Conservation (phyloP, 139 green algal species). For the Auxenochlorella pyrenoidosa region DNA sequence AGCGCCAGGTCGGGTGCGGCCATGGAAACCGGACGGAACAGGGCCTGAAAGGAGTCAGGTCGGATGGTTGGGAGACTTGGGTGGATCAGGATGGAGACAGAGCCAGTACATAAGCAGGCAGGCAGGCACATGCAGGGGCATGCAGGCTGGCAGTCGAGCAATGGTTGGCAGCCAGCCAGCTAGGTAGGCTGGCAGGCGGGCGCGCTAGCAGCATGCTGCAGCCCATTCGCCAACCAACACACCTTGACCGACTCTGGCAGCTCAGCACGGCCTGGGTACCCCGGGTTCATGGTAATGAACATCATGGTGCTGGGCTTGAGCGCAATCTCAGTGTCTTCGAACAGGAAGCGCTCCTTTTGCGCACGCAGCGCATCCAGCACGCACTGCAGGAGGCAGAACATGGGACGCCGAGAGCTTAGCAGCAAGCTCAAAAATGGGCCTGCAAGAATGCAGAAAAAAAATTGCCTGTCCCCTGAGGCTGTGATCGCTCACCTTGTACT, state of each 20-base stretch:
- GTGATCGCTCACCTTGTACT: slow-evolving; percentile 82
- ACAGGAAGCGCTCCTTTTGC: slow-evolving; percentile 72
- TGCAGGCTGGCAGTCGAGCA: neutral
- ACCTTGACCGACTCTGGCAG: slow-evolving; percentile 94
- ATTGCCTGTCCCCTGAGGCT: neutral
- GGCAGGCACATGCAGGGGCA: neutral
- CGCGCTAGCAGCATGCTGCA: neutral
- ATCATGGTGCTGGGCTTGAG: slow-evolving; percentile 84
- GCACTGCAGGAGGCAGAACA: slow-evolving; percentile 49
- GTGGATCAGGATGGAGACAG: neutral
- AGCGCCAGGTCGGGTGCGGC: slow-evolving; percentile 86
- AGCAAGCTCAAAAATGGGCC: neutral
- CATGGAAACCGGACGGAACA: slow-evolving; percentile 96
- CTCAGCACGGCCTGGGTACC: slow-evolving; percentile 89
- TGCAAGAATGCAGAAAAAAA: too few species aligned
- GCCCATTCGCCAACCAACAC: neutral
- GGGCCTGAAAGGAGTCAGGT: slow-evolving; percentile 45
- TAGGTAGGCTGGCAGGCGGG: neutral
- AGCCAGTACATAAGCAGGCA: too few species aligned
- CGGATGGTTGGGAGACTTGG: neutral
- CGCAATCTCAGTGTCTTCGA: slow-evolving; percentile 59
- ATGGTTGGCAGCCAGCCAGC: neutral
- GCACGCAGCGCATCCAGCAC: slow-evolving; percentile 92
- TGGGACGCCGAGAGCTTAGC: neutral
- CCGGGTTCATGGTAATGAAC: slow-evolving; percentile 99